Evolutionary conservation across 2,329 filamentous ascomycete species (phyloP), one percentile per base, ranked within the genome.

Genomic region (Calonectria henricotiae): DNA sequence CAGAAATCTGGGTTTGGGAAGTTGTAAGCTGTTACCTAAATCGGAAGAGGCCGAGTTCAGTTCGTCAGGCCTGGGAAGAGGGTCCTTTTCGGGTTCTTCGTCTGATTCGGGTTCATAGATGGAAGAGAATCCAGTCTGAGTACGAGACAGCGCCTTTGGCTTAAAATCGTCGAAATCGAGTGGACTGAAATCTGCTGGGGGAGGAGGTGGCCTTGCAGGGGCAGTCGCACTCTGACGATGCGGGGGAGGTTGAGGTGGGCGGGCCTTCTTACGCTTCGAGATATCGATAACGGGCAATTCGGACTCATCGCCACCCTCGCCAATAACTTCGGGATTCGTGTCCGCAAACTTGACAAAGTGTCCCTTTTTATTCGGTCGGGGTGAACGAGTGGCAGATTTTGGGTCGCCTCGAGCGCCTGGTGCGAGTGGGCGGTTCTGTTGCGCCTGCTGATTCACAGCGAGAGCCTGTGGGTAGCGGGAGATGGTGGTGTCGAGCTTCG

Each of bases 241-340:
- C 20, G 75, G 70, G 11, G 77, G 76, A 68, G 78, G 80, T 15
- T 77, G 80, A 23, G 78, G 81, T 23, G 81, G 82, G 75, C 79
- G 83, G 35, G 78, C 64, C 74, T 77, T 85, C 81, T 88, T 91
- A 72, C 84, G 85, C 79, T 85, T 87, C 5, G 90, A 91, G 65
- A 98, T 92, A 79, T 96, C 93, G 23, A 90, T 85, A 1, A 91
- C 89, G 1, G 93, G 93, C 9, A 88, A 84, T 65, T 93, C 91
- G 65, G 93, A 92, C 81, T 98, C 95, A 78, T 98, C 96, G 39
- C 96, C 96, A 68, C 96, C 96, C 81, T 96, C 92, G 55, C 96
- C 96, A 78, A 98, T 98, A 71, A 98, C 83, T 55, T 94, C 92
- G 7, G 95, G 95, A 65, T 88, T 86, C 11, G 87, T 88, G 75